phyloP scores from a whole-genome alignment of 2,329 filamentous ascomycete species.

The Colletotrichum falcatum region DNA sequence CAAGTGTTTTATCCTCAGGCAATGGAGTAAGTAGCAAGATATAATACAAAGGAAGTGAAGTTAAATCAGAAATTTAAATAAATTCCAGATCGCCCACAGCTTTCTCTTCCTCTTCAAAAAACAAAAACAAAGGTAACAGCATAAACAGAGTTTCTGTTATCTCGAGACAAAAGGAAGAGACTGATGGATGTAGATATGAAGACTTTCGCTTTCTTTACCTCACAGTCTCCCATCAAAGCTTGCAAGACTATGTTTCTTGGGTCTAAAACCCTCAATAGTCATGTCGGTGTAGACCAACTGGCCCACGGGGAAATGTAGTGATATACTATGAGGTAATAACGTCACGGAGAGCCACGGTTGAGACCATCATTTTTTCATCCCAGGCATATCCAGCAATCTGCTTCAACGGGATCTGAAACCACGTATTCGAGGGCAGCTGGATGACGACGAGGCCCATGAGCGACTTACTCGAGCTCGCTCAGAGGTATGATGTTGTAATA shows the following conservation, averaged over 20 bases:
- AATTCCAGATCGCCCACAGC: no score
- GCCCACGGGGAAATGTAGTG: no score
- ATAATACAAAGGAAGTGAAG: neutral
- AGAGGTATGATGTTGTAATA: neutral
- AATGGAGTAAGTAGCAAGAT: neutral
- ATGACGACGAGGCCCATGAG: neutral
- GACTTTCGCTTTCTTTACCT: neutral
- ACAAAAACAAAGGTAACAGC: neutral
- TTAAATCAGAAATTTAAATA: neutral
- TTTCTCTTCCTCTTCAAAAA: neutral
- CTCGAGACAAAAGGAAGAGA: no score
- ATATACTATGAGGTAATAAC: no score
- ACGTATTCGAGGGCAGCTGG: neutral
- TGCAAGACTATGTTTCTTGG: neutral
- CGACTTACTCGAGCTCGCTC: neutral
- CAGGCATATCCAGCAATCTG: neutral
- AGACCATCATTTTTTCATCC: neutral
- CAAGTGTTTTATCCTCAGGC: neutral
- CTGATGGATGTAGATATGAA: rapidly evolving
- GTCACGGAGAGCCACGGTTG: no score
- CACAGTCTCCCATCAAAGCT: neutral
- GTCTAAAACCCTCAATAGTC: no score
- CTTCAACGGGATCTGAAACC: neutral
- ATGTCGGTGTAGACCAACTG: no score
- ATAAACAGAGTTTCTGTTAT: no score